Percentiles rank a stretch among this genome's conserved stretches.
These are phyloP conservation scores for Coniella vitis DNA, from an alignment of 2,329 filamentous ascomycete genomes.

Conservation along the genomic window DNA sequence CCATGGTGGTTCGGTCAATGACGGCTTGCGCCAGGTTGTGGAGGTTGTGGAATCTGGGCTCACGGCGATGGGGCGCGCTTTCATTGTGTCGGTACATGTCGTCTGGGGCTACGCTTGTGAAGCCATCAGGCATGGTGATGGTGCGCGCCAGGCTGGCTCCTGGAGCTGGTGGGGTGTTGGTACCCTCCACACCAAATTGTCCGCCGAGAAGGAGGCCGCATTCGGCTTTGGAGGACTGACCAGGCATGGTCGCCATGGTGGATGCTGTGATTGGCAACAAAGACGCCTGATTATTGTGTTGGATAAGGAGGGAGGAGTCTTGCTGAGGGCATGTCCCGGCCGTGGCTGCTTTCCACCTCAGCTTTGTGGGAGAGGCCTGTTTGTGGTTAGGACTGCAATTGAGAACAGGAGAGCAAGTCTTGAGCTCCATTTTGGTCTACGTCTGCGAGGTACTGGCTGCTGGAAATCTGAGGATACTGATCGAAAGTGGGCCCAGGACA, in stretches of 20 bases:
- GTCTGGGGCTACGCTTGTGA: not conserved
- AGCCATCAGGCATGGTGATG: not conserved
- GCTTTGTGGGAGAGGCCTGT: no score
- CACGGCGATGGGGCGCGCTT: conserved; percentile 3
- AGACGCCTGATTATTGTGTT: not conserved
- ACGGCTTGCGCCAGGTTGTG: conserved; percentile 9
- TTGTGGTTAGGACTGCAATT: no score
- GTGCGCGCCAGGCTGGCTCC: not conserved
- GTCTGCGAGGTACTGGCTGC: no score
- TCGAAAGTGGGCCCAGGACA: no score
- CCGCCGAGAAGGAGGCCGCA: not conserved
- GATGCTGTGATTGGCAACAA: not conserved
- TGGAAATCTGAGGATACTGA: no score
- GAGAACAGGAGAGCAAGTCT: no score
- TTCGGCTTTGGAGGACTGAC: not conserved
- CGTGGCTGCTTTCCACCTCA: no score
- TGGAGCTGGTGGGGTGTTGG: not conserved
- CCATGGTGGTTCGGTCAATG: not conserved
- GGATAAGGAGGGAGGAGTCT: not conserved
- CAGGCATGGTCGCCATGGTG: not conserved
- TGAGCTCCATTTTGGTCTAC: no score
- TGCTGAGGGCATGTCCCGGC: no score
- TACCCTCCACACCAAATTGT: not conserved
- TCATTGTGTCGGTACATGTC: conserved; percentile 11
- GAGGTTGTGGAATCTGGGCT: conserved; percentile 5